phyloP scores from a whole-genome alignment of 1,284 basidiomycete species.

The Microbotryomycetes sp. region DNA sequence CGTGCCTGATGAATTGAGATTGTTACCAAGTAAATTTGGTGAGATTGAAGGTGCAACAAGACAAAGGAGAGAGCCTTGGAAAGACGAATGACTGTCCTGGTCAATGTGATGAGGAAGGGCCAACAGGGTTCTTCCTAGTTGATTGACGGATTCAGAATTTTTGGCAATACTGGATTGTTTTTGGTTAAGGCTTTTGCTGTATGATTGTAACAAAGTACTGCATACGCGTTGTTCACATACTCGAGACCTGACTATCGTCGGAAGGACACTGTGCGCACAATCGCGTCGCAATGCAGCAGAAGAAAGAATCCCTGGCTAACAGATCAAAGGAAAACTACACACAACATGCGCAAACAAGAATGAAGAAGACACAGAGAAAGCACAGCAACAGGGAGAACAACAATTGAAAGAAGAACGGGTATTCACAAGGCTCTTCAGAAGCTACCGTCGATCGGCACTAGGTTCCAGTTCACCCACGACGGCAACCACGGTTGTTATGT shows the following conservation, averaged over 20 bases:
- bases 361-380: neutral
- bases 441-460: conserved; percentile 4
- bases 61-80: neutral
- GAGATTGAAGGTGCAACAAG: neutral
- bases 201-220: too few species aligned
- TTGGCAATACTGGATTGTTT: too few species aligned
- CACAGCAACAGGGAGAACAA: neutral
- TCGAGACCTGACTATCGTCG: too few species aligned
- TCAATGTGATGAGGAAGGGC: neutral
- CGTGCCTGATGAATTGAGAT: conserved; percentile 8
- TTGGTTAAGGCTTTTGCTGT: too few species aligned
- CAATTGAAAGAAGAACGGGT: neutral
- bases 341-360: too few species aligned
- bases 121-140: too few species aligned
- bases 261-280: too few species aligned
- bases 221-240: too few species aligned
- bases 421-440: too few species aligned
- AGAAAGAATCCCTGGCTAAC: too few species aligned
- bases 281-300: too few species aligned
- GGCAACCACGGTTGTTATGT: conserved; percentile 45
- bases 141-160: too few species aligned
- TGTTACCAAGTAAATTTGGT: neutral
- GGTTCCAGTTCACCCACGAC: conserved; percentile 42
- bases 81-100: neutral
- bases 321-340: neutral